These are phyloP conservation scores for Aspergillus sp. DNA, from an alignment of 2,329 filamentous ascomycete genomes.

Conservation along the genomic window DNA sequence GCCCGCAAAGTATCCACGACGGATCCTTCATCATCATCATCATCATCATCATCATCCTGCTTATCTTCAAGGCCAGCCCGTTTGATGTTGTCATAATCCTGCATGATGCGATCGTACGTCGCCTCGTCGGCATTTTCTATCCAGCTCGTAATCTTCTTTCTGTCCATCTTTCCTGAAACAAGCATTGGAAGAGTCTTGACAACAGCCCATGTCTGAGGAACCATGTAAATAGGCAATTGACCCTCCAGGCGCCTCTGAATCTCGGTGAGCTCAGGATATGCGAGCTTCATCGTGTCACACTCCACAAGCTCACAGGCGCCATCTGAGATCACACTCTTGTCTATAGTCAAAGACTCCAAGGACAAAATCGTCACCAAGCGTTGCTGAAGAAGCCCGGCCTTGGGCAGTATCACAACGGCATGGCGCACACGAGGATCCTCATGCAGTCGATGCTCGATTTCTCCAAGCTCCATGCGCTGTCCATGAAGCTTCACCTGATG, in stretches of 20 bases:
- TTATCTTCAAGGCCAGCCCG: constrained; percentile 21
- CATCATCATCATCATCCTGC: constrained; percentile 15
- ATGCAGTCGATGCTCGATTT: constrained; percentile 42
- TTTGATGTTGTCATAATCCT: constrained; percentile 32
- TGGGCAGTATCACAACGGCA: constrained; percentile 44
- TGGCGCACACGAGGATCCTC: constrained; percentile 35
- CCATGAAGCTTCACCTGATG: constrained; percentile 66
- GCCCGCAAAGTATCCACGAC: constrained; percentile 25
- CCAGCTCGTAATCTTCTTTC: constrained; percentile 43
- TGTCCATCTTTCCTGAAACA: constrained; percentile 39
- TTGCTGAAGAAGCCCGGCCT: constrained; percentile 41
- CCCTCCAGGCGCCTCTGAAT: constrained; percentile 39
- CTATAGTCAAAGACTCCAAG: constrained; percentile 26
- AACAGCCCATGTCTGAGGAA: constrained; percentile 42
- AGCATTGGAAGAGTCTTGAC: constrained; percentile 42
- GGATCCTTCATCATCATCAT: constrained; percentile 15
- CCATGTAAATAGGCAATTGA: constrained; percentile 47
- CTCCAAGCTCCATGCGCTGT: constrained; percentile 61
- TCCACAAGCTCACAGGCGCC: constrained; percentile 33
- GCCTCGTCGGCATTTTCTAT: constrained; percentile 42
- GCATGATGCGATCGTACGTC: constrained; percentile 40
- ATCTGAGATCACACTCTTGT: constrained; percentile 27
- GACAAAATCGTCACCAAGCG: constrained; percentile 48
- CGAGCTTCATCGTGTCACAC: constrained; percentile 19
- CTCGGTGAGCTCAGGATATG: constrained; percentile 28